These are phyloP conservation scores for Turritis glabra DNA, from an alignment of 345 rosid genomes.

Conservation along the genomic window DNA sequence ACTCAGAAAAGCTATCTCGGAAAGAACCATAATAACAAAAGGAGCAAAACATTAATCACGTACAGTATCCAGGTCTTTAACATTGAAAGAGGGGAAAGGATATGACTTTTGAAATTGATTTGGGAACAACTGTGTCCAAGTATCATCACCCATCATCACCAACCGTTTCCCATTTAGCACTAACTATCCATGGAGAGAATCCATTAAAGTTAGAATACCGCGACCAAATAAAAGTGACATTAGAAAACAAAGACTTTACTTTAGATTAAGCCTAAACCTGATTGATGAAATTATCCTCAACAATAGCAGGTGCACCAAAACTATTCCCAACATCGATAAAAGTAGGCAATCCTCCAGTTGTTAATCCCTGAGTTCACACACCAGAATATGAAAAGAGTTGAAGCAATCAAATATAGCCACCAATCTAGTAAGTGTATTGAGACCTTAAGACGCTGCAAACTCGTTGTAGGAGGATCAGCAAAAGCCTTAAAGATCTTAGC, in stretches of 20 bases:
- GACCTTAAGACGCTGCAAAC: slow-evolving; percentile 91
- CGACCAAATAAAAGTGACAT: background rate
- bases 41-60: slow-evolving; percentile 16
- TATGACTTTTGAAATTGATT: slow-evolving; percentile 76
- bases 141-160: slow-evolving; percentile 96
- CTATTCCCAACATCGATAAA: slow-evolving; percentile 92
- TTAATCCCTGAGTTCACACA: slow-evolving; percentile 60
- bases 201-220: background rate
- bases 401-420: background rate
- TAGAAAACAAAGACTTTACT: background rate
- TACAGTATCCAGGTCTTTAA: slow-evolving; percentile 90
- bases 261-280: slow-evolving; percentile 50
- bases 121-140: slow-evolving; percentile 93
- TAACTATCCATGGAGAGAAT: slow-evolving; percentile 47
- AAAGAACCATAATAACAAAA: background rate
- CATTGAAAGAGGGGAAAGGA: slow-evolving; percentile 94
- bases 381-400: background rate
- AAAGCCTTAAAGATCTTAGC: slow-evolving; percentile 88
- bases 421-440: background rate
- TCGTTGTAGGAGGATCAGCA: slow-evolving; percentile 98
- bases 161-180: slow-evolving; percentile 76
- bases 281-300: slow-evolving; percentile 80
- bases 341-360: slow-evolving; percentile 94
- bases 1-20: background rate
- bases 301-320: slow-evolving; percentile 93